A percentile compares a stretch with the other conserved stretches of the same genome.
Evolutionary conservation across 2,329 filamentous ascomycete species (phyloP).

Genomic region (Fusarium incarnatum): DNA sequence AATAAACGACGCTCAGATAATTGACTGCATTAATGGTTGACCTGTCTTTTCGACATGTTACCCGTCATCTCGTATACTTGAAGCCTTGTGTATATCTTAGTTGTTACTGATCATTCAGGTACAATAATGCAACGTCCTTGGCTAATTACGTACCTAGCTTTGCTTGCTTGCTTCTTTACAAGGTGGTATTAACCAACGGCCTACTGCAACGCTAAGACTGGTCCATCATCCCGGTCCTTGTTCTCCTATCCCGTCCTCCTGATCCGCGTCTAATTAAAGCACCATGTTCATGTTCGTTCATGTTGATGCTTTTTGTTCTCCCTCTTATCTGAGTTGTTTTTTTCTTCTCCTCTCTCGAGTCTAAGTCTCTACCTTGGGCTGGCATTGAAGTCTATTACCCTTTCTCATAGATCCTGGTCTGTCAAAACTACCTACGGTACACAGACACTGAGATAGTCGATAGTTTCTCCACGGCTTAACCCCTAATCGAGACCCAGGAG

Average conservation of each 20-base stretch:
- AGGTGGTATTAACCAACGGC: slow-evolving; percentile 3
- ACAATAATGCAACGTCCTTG: not conserved
- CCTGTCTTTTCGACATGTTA: slow-evolving; percentile 28
- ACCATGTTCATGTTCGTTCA: slow-evolving; percentile 10
- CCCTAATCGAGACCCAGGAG: not conserved
- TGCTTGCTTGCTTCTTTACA: slow-evolving; percentile 5
- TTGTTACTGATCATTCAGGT: not conserved
- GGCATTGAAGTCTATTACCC: not conserved
- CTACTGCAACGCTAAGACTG: not conserved
- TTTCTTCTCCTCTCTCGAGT: not conserved
- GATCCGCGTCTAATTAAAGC: slow-evolving; percentile 40
- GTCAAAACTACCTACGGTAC: slow-evolving; percentile 20
- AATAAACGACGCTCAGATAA: not conserved
- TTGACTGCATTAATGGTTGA: not conserved
- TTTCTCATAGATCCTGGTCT: slow-evolving; percentile 9
- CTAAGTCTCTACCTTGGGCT: not conserved
- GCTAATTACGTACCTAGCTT: not conserved
- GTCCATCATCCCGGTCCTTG: slow-evolving; percentile 15
- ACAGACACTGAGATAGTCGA: slow-evolving; percentile 13
- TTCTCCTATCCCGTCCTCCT: slow-evolving; percentile 29
- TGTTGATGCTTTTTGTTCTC: slow-evolving; percentile 4
- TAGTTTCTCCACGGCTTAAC: slow-evolving; percentile 12
- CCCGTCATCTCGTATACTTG: slow-evolving; percentile 25
- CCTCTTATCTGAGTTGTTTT: not conserved
- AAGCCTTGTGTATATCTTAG: not conserved